Evolutionary conservation across 495 filamentous ascomycete genomes (phyloP), one percentile per base, ranked within the genome.

Genomic region (Symbiotaphrina buchneri): DNA sequence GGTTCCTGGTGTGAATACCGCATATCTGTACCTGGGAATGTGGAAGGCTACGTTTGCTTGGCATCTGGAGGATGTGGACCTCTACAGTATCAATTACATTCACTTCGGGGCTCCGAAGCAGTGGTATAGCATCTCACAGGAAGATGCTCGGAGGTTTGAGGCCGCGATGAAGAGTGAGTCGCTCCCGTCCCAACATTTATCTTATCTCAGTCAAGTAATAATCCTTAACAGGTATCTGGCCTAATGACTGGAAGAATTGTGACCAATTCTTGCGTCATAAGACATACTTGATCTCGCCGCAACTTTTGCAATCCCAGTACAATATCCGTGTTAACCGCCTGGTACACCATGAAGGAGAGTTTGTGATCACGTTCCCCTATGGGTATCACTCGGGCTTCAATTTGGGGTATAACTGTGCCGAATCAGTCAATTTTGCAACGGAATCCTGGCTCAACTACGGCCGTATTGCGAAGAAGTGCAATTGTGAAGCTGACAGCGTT

Each of bases 21-120:
- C 87, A n/a, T 97, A 97, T 48, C 62, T 97, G 7, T 97, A 97
- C 39, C 58, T 95, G 26, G 87, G 87, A 13, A 95, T 95, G 90
- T 97, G 87, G 87, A 97, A 94, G 45, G 87, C 87, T 13, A 94
- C 87, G 1, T 97, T 97, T 47, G 85, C 87, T 6, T 97, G 87
- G 87, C 87, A 97, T 65, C 56, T 97, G 23, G 87, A 97, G 45
- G 87, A 97, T 54, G 83, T 97, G 32, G 87, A 97, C 54, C 66
- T 97, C 2, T 95, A 95, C 63, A 94, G 84, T 53, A 97, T 97
- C 59, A 97, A 97, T 55, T 97, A 93, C 49, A 83, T 97, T 37
- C 87, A 97, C 47, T 97, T 97, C 47, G 87, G 87, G 26, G 87
- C 87, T 7, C 87, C 87, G 3, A 97, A 97, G 48, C 87, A 97